Base-by-base conservation (phyloP, 2,329 filamentous ascomycete species). In the Hypoxylon sp. region DNA sequence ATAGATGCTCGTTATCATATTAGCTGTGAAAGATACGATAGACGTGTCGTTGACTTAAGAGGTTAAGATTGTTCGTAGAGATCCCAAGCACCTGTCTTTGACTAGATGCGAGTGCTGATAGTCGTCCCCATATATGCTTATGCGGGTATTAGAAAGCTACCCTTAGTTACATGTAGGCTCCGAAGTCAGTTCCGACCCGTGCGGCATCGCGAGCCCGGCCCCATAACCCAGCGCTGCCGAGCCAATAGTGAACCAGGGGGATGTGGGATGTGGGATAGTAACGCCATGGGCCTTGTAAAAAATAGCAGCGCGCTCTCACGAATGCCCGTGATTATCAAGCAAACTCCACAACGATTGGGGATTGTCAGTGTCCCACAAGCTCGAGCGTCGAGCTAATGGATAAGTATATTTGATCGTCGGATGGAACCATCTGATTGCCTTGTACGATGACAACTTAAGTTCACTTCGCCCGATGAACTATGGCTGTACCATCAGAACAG, bases 261-360 rank as follows among this genome's bases (percentile, higher is more conserved):
- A 64, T 67, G 58, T 66, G 57, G 64, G 53, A 61, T 61, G 37
- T 57, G 62, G 56, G 50, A 61, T 62, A 27, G 27, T 44, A 14
- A 22, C 44, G 51, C 20, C 25, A 49, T 40, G 56, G 35, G n/a
- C 42, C 35, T n/a, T 37, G 33, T 5, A 37, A 27, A 33, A 54
- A 61, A 20, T 48, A 17, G 10, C 33, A 25, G 33, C n/a, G 35
- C 20, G 33, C 11, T 25, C 20, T 31, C 7, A 20, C 30, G 10
- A 56, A n/a, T 31, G 53, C 40, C 40, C 54, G 54, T 44, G 35
- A 61, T 53, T 61, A 33, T 33, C n/a, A 56, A 49, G 60, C 60
- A 56, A 63, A 49, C 20, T 3, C 20, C 31, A 37, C 58, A 61
- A 61, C 59, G n/a, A 30, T 61, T 54, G 59, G 40, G 59, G 35